A percentile compares a stretch with the other conserved stretches of the same genome.
These are phyloP conservation scores for Calocybe cyanea DNA, from an alignment of 768 basidiomycete species.

Conservation along the genomic window DNA sequence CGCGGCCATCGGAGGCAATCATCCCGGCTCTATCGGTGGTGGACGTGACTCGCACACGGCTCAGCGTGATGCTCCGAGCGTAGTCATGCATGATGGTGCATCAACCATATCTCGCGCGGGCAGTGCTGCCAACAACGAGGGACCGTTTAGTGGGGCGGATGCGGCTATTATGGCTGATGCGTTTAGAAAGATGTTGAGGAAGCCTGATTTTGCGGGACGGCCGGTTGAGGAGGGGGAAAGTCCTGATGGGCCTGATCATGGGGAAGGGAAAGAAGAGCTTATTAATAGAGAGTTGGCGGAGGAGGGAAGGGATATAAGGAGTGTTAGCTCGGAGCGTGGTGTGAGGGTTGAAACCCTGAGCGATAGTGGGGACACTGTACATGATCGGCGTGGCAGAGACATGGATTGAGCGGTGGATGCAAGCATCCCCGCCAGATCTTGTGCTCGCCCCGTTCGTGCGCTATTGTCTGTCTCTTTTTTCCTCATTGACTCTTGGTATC, in stretches of 20 bases:
- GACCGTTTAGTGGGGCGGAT: slow-evolving; percentile 77
- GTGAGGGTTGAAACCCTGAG: slow-evolving; percentile 72
- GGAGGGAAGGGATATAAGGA: slow-evolving; percentile 86
- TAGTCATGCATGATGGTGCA: slow-evolving; percentile 65
- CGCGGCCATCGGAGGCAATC: slow-evolving; percentile 24
- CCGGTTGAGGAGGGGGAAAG: slow-evolving; percentile 70
- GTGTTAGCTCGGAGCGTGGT: slow-evolving; percentile 76
- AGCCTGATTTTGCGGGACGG: slow-evolving; percentile 78
- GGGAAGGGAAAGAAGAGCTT: slow-evolving; percentile 36
- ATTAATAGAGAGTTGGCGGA: slow-evolving; percentile 78
- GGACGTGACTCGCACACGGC: slow-evolving; percentile 7
- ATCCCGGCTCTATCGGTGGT: slow-evolving; percentile 27
- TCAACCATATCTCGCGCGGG: slow-evolving; percentile 65
- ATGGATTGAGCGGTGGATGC: slow-evolving; percentile 10
- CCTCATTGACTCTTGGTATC: neutral
- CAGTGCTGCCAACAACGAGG: slow-evolving; percentile 58
- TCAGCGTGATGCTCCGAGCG: slow-evolving; percentile 31
- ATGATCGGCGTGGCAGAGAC: slow-evolving; percentile 33
- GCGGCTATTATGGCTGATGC: slow-evolving; percentile 93
- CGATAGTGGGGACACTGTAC: slow-evolving; percentile 47
- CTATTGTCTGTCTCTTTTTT: neutral
- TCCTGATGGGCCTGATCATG: slow-evolving; percentile 50
- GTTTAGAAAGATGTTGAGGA: slow-evolving; percentile 82
- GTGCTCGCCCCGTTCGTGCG: neutral
- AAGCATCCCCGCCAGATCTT: too few species aligned